phyloP scores from a whole-genome alignment of 1,139 yeast species.

The Maudiozyma humilis region DNA sequence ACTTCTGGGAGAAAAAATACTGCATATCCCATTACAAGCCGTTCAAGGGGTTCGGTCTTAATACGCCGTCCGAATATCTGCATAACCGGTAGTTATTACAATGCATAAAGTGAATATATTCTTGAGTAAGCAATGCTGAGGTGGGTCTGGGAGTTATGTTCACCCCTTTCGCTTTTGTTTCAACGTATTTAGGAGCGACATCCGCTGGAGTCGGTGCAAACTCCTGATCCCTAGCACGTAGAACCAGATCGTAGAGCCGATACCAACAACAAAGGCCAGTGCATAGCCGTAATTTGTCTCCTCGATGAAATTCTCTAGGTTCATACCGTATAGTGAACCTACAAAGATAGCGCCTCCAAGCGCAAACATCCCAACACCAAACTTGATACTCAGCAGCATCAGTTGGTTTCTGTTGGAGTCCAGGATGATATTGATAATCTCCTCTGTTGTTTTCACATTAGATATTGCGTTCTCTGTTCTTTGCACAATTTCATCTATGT shows the following conservation, averaged over 20 bases:
- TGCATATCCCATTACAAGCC: no score
- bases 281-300: slow-evolving; percentile 52
- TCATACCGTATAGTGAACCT: slow-evolving; percentile 79
- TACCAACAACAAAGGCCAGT: slow-evolving; percentile 30
- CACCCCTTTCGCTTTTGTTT: slow-evolving; percentile 4
- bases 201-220: slow-evolving; percentile 37
- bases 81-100: no score
- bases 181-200: slow-evolving; percentile 36
- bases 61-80: no score
- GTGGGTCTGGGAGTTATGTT: no score
- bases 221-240: slow-evolving; percentile 36
- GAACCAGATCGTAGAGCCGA: slow-evolving; percentile 23
- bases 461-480: slow-evolving; percentile 61
- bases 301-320: slow-evolving; percentile 67
- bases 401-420: slow-evolving; percentile 74
- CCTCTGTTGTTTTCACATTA: slow-evolving; percentile 73
- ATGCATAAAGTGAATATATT: no score
- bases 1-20: no score
- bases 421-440: slow-evolving; percentile 66
- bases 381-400: slow-evolving; percentile 62
- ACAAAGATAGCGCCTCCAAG: slow-evolving; percentile 54
- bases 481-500: slow-evolving; percentile 74
- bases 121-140: no score
- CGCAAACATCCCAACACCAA: slow-evolving; percentile 57
- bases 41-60: no score